Conservation (phyloP, 2,329 filamentous ascomycete genomes). For the Pseudocercospora fuligena region DNA sequence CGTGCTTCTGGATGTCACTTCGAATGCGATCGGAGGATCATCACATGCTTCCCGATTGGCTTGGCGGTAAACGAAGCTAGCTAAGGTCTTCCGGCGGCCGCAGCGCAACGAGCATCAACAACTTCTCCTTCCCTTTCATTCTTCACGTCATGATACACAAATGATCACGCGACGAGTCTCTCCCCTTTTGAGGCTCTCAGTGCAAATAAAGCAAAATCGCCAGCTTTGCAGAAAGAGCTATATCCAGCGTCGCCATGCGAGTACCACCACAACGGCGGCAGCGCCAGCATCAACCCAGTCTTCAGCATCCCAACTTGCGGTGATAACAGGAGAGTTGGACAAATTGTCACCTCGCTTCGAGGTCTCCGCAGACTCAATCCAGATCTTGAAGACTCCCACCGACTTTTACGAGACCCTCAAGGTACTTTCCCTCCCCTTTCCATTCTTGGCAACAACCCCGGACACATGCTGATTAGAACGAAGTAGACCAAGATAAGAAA, state of each 20-base stretch:
- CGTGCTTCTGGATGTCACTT: background rate
- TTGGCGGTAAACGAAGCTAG: background rate
- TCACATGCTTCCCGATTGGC: slow-evolving; percentile 1
- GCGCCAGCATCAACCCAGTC: slow-evolving; percentile 29
- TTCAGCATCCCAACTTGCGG: slow-evolving; percentile 60
- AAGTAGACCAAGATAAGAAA: slow-evolving; percentile 75
- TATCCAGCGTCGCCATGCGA: slow-evolving; percentile 33
- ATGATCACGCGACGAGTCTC: slow-evolving; percentile 38
- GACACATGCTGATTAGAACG: slow-evolving; percentile 18
- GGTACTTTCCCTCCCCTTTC: slow-evolving; percentile 54
- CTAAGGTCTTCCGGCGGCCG: background rate
- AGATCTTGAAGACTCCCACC: slow-evolving; percentile 76
- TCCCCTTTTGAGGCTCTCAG: slow-evolving; percentile 34
- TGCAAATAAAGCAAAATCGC: slow-evolving; percentile 3
- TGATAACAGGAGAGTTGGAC: slow-evolving; percentile 77
- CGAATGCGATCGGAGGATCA: slow-evolving; percentile 1
- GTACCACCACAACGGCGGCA: slow-evolving; percentile 31
- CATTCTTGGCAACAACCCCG: background rate
- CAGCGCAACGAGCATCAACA: background rate
- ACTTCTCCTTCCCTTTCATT: background rate
- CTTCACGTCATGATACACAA: slow-evolving; percentile 26
- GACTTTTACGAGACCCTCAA: slow-evolving; percentile 93
- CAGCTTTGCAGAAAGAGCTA: slow-evolving; percentile 20
- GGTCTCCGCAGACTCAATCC: slow-evolving; percentile 77
- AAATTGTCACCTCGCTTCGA: slow-evolving; percentile 89